Base-by-base conservation (phyloP, 192 early-diverging fungal species). In the Chytriomyces sp. region DNA sequence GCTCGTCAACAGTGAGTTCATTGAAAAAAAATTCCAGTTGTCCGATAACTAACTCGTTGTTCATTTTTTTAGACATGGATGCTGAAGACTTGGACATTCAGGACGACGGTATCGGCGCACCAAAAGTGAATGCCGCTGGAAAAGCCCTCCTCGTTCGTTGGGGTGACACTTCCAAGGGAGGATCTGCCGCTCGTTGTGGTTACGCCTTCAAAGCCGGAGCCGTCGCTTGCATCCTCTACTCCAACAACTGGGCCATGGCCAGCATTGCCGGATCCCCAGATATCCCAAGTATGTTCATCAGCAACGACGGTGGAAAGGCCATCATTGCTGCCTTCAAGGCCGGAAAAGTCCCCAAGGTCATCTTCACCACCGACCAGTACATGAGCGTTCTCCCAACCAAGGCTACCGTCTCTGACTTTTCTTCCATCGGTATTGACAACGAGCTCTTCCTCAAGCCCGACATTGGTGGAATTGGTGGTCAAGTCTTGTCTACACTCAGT, bases 401-500 rank as follows among this genome's bases (percentile, higher is more conserved):
- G 28, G 89, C 89, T 49, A 90, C 82, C 45, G 79, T 94, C 6
- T 94, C 94, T 18, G 59, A 63, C 46, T 95, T 93, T 72, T 92
- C 92, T 13, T 92, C 91, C 26, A 87, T 87, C 76, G 96, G 96
- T 23, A 88, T 92, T 0, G 90, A 87, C 53, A 84, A 85, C 47
- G 88, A 93, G 66, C 80, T 96, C 50, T 80, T 87, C 20, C 68
- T 90, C 43, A 92, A 93, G 82, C 84, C 84, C 28, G 78, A 86
- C 49, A 35, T 86, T 49, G 81, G 80, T 57, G 84, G 82, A n/a
- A 64, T 82, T 47, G 84, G 84, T 64, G 84, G 84, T 13, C 10
- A 48, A 23, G 75, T 86, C 7, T 73, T 70, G 71, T 75, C 69
- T 26, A 83, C 84, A 45, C 50, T 83, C 50, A 71, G 77, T 57